These are phyloP conservation scores for Crithidia acanthocephali DNA, from an alignment of 208 protist genomes.

Conservation along the genomic window DNA sequence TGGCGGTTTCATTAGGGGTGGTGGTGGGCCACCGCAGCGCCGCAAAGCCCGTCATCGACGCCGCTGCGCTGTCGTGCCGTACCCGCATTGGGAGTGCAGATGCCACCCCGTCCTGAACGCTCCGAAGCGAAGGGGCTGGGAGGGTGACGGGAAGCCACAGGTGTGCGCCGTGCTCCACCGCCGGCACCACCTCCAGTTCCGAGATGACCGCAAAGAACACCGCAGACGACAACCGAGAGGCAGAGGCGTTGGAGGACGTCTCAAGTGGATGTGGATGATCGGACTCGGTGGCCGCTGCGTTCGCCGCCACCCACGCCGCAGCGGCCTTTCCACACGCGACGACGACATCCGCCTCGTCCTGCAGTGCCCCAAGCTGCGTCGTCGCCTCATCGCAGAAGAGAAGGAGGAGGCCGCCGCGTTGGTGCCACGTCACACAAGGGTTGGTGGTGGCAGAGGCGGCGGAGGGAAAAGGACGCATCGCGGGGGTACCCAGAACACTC, in stretches of 20 bases:
- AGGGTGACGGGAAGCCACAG: slow-evolving; percentile 43
- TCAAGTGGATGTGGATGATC: neutral
- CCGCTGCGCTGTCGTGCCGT: neutral
- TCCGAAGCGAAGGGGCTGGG: neutral
- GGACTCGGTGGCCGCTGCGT: slow-evolving; percentile 2
- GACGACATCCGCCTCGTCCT: slow-evolving; percentile 67
- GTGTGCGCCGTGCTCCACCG: slow-evolving; percentile 28
- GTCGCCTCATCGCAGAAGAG: slow-evolving; percentile 58
- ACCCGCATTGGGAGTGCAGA: neutral
- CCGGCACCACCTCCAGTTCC: slow-evolving; percentile 49
- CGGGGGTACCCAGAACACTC: neutral
- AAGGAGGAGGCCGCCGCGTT: slow-evolving; percentile 65
- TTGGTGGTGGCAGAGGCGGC: neutral
- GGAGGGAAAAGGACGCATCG: neutral
- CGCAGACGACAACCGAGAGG: neutral
- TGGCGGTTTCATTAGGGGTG: neutral
- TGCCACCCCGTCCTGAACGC: neutral
- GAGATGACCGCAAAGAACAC: slow-evolving; percentile 52
- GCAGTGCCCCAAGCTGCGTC: slow-evolving; percentile 51
- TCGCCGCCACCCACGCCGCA: slow-evolving; percentile 44
- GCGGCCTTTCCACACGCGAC: slow-evolving; percentile 68
- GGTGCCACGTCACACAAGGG: slow-evolving; percentile 45
- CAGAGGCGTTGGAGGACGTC: neutral
- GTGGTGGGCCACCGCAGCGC: slow-evolving; percentile 6
- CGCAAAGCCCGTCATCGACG: neutral